Conservation (phyloP, 768 basidiomycete genomes). For the Trametes maxima region DNA sequence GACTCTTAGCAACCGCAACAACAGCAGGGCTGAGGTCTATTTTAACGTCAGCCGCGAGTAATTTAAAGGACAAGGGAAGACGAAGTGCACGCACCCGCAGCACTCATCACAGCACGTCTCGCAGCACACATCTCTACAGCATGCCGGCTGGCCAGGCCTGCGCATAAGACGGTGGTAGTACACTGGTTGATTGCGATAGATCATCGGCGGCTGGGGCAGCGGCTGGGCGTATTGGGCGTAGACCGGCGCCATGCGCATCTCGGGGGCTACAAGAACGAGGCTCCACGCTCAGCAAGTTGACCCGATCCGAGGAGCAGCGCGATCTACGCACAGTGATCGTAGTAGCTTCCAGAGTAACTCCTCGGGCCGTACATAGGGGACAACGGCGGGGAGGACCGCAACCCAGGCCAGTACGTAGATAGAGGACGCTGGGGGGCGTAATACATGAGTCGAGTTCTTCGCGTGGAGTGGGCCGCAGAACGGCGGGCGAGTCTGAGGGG, state of each 20-base stretch:
- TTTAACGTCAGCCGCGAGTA: not conserved
- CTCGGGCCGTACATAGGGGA: constrained; percentile 25
- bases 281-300: not conserved
- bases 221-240: constrained; percentile 31
- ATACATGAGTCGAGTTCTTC: constrained; percentile 23
- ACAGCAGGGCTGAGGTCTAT: constrained; percentile 12
- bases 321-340: constrained; percentile 25
- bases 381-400: constrained; percentile 24
- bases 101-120: constrained; percentile 25
- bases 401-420: constrained; percentile 26
- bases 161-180: constrained; percentile 18
- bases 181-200: constrained; percentile 27
- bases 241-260: constrained; percentile 31
- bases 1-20: not conserved
- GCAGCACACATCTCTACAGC: constrained; percentile 27
- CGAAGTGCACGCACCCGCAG: constrained; percentile 19
- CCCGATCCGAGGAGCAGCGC: not conserved
- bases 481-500: not conserved
- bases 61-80: too few species aligned
- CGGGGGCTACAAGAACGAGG: constrained; percentile 23
- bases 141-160: constrained; percentile 12
- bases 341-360: constrained; percentile 26
- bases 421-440: constrained; percentile 28
- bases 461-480: not conserved
- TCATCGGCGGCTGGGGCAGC: constrained; percentile 27